Percentiles rank a stretch among this genome's conserved stretches.
Conservation (phyloP, 1,284 basidiomycete genomes). For the Trametes hirsuta region DNA sequence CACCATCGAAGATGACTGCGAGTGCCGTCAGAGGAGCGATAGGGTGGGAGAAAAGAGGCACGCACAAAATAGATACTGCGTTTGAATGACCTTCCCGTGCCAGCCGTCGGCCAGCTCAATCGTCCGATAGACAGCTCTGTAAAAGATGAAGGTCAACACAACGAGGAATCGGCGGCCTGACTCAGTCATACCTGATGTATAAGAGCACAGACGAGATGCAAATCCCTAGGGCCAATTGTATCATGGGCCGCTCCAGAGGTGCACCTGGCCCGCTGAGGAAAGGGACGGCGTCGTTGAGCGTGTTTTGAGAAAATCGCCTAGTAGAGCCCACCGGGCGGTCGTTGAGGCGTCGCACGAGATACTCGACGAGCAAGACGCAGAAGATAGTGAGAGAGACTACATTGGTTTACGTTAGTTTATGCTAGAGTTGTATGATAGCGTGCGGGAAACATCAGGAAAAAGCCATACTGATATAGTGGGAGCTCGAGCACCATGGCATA, state of each 20-base stretch:
- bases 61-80: constrained; percentile 55
- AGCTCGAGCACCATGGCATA: too few relatives aligned
- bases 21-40: not conserved
- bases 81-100: constrained; percentile 50
- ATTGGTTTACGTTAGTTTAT: not conserved
- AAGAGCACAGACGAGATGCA: not conserved
- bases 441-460: not conserved
- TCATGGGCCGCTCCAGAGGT: not conserved
- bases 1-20: constrained; percentile 58
- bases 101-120: constrained; percentile 57
- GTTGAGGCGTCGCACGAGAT: constrained; percentile 41
- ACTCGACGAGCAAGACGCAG: constrained; percentile 44
- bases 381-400: constrained; percentile 45
- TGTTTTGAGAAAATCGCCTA: constrained; percentile 19
- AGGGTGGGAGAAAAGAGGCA: not conserved
- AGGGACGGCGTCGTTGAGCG: not conserved
- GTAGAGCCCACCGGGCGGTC: constrained; percentile 34
- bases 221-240: not conserved
- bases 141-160: too few relatives aligned
- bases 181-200: not conserved
- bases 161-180: too few relatives aligned
- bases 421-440: not conserved
- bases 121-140: constrained; percentile 47
- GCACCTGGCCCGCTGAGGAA: not conserved
- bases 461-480: too few relatives aligned